Evolutionary conservation across 2,329 filamentous ascomycete species (phyloP), one percentile per base, ranked within the genome.

Genomic region (Aschersonia sp.): DNA sequence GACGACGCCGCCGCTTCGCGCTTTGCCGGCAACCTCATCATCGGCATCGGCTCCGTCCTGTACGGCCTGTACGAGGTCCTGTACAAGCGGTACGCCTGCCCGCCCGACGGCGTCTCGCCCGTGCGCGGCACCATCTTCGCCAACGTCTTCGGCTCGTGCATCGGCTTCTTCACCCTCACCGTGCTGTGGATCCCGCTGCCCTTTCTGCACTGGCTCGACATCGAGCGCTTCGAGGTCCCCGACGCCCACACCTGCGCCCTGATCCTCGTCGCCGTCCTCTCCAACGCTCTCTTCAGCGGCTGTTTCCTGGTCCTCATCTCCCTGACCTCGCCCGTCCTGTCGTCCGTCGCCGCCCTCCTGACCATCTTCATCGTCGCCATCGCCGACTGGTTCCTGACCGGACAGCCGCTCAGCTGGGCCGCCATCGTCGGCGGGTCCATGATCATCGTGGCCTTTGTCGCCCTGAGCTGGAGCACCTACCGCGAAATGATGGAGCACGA

Each of bases 41-140:
- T 98, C 57, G 90, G 90, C 37, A 66, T 87, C 30, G 92, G 92
- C 8, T 92, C 85, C 54, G 81, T 98, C 6, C 74, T 98, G 14
- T 98, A 98, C 63, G 92, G 92, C 1, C 81, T 98, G 44, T 98
- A 98, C 65, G 92, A 98, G 65, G 92, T 98, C 5, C 66, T 98
- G 40, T 98, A 98, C 70, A 98, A 98, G 72, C 81, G 83, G 50
- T 81, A 82, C 50, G 90, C 90, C 11, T 98, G 92, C 61, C 92
- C 92, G 9, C 92, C 92, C 0, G 89, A 96, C 55, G 89, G 88
- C 45, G 85, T 82, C 47, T 83, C 78, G 42, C 79, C 92, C 0
- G 79, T 77, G n/a, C 80, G 89, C n/a, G 89, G 88, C 56, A 92
- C 94, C 73, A 81, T 97, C 51, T 97, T 98, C 57, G 89, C 92